These are phyloP conservation scores for Diddensiella transvaalensis DNA, from an alignment of 805 yeast species.

Conservation along the genomic window DNA sequence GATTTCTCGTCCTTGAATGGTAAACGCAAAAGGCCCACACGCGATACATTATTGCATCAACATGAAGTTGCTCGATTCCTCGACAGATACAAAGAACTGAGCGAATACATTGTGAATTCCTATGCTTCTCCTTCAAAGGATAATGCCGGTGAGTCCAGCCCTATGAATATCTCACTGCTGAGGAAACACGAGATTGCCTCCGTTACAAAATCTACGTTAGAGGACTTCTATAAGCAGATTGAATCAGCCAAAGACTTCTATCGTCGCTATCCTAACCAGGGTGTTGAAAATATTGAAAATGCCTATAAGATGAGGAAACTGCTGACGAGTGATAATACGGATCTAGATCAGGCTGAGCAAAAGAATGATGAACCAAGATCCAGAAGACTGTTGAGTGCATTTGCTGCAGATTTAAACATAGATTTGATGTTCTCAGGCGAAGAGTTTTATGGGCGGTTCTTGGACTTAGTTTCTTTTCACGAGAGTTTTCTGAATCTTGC, in stretches of 20 bases:
- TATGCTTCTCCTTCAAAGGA: background rate
- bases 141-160: slow-evolving; percentile 6
- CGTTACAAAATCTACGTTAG: slow-evolving; percentile 25
- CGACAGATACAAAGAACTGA: slow-evolving; percentile 41
- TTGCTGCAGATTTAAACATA: slow-evolving; percentile 47
- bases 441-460: slow-evolving; percentile 60
- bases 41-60: slow-evolving; percentile 56
- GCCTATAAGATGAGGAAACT: slow-evolving; percentile 19
- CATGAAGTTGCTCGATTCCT: slow-evolving; percentile 60
- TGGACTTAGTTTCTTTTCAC: slow-evolving; percentile 56
- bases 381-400: slow-evolving; percentile 45
- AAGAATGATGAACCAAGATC: slow-evolving; percentile 23
- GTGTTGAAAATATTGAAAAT: slow-evolving; percentile 27
- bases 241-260: slow-evolving; percentile 33
- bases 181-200: slow-evolving; percentile 21
- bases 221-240: slow-evolving; percentile 39
- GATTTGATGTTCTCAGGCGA: slow-evolving; percentile 51
- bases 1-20: slow-evolving; percentile 33
- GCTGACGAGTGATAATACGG: slow-evolving; percentile 19
- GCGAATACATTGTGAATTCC: slow-evolving; percentile 23
- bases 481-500: slow-evolving; percentile 50
- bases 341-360: slow-evolving; percentile 8
- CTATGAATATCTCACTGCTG: slow-evolving; percentile 3
- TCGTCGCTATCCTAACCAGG: slow-evolving; percentile 32
- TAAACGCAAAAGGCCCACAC: slow-evolving; percentile 41